Evolutionary conservation across 2,329 filamentous ascomycete genomes (phyloP), one percentile per base, ranked within the genome.

Genomic region (Aspergillus alliaceus): DNA sequence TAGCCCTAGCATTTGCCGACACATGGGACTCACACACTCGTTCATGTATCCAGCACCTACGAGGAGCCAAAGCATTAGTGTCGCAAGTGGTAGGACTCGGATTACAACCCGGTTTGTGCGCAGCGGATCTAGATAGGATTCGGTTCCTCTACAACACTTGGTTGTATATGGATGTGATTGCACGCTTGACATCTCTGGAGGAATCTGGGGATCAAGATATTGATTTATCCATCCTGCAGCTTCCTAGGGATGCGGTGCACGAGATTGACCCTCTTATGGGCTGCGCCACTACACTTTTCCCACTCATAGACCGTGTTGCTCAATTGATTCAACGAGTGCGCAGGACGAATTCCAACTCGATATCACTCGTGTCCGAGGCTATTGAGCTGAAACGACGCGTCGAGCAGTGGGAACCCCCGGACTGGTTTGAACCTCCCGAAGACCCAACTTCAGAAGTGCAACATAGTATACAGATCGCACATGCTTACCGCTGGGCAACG

Each of bases 91-190:
- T 89, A 24, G 72, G 75, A 55, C 72, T 79, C 64, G 74, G 71
- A 6, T 62, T 69, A 4, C 72, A 72, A 50, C 65, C 67, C 6
- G 67, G 64, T 4, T 56, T 77, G 31, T 67, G 66, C n/a, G 80
- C 79, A 4, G 70, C 78, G 24, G 81, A 85, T 44, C 69, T 84
- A 12, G 75, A 79, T 37, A 77, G 86, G 7, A 74, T 90, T 24
- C 84, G 84, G 54, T 90, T 90, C 64, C 76, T 90, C 18, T 88
- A 86, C 73, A 90, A 89, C 66, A 85, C 84, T 4, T 90, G 86
- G 85, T 80, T 90, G 7, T 90, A 90, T 65, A 87, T 90, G 82
- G 86, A 90, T 68, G 88, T 90, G 27, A 86, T 90, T 60, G 84
- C 87, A 24, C 82, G 87, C 14, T 74, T 90, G 49, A 90, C 86